phyloP scores from a whole-genome alignment of 2,329 filamentous ascomycete genomes.

The Microdochium paspali region DNA sequence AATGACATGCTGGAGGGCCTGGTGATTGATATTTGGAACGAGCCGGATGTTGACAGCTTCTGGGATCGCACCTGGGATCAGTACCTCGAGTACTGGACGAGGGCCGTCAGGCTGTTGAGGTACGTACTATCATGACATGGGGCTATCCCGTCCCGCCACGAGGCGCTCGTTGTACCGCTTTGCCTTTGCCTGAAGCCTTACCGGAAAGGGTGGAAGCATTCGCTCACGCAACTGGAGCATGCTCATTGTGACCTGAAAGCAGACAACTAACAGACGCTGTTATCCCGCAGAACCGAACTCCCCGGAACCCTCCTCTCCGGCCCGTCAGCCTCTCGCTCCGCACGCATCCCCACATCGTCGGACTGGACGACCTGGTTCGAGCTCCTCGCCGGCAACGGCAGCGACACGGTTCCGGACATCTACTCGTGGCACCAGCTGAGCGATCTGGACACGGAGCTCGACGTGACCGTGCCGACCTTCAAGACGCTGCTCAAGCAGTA shows the following conservation, averaged over 20 bases:
- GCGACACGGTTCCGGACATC: not conserved
- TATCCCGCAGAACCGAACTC: not conserved
- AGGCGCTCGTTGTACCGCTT: too few relatives aligned
- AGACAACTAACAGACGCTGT: not conserved
- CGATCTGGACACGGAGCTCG: not conserved
- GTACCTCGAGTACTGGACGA: constrained; percentile 27
- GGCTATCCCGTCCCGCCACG: too few relatives aligned
- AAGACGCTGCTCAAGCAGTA: not conserved
- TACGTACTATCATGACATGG: not conserved
- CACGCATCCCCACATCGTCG: not conserved
- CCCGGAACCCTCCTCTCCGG: not conserved
- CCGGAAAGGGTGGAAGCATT: too few relatives aligned
- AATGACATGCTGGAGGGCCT: constrained; percentile 27
- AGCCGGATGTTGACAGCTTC: constrained; percentile 28
- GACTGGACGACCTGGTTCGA: not conserved
- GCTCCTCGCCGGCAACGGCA: not conserved
- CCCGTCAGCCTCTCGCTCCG: not conserved
- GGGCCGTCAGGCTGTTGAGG: not conserved
- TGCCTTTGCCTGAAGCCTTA: too few relatives aligned
- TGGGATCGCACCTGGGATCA: constrained; percentile 29
- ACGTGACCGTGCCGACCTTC: not conserved
- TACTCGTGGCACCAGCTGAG: not conserved
- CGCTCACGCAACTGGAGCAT: too few relatives aligned
- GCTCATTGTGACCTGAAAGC: not conserved
- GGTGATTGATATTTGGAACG: constrained; percentile 43